Conservation (phyloP, 345 rosid species). For the Schrenkiella parvula region DNA sequence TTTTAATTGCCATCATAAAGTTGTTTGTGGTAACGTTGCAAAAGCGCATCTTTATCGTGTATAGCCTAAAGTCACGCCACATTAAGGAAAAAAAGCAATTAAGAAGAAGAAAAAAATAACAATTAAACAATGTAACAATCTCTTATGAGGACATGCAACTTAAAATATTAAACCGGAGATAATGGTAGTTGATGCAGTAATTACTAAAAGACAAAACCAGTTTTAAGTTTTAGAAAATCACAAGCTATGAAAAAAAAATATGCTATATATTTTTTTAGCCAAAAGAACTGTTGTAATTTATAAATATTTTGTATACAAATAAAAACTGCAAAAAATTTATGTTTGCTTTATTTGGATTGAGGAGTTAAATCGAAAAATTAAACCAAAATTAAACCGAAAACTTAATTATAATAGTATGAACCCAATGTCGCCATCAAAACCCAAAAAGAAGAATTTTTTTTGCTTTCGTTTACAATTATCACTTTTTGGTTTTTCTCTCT, state of each 20-base stretch:
- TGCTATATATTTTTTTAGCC: too few relatives aligned
- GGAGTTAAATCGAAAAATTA: too few relatives aligned
- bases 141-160: neutral
- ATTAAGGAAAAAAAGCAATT: neutral
- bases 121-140: neutral
- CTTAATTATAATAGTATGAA: neutral
- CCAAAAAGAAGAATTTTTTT: slow-evolving; percentile 1
- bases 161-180: neutral
- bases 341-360: too few relatives aligned
- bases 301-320: too few relatives aligned
- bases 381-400: neutral
- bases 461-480: slow-evolving; percentile 15
- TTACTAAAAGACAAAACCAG: neutral
- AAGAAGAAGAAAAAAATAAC: neutral
- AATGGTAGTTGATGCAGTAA: neutral
- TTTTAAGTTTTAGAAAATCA: too few relatives aligned
- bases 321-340: too few relatives aligned
- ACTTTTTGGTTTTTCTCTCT: slow-evolving; percentile 18
- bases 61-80: slow-evolving; percentile 9
- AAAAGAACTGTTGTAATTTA: too few relatives aligned
- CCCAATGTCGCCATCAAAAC: slow-evolving; percentile 27
- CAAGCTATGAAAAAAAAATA: too few relatives aligned
- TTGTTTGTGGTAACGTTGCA: slow-evolving; percentile 20
- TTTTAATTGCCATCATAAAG: slow-evolving; percentile 15
- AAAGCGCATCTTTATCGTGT: slow-evolving; percentile 34